Conservation (phyloP, 2,329 filamentous ascomycete species). For the Thelonectria blattea region DNA sequence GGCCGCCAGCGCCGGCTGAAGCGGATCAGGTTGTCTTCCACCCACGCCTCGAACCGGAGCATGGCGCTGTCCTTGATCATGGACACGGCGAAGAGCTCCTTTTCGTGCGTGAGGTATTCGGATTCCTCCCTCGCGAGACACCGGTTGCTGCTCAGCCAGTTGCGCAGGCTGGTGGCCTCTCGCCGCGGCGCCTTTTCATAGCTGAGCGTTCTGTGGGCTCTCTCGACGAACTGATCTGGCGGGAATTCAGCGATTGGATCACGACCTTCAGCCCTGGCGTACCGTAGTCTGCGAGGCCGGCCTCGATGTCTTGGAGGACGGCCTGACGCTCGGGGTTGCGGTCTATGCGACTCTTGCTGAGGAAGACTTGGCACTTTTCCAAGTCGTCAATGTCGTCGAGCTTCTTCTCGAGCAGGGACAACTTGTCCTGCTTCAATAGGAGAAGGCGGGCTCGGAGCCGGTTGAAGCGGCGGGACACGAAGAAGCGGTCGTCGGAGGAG, state of each 20-base stretch:
- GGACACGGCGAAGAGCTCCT: neutral
- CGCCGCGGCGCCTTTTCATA: neutral
- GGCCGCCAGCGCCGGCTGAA: neutral
- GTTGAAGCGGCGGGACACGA: constrained; percentile 38
- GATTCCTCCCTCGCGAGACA: constrained; percentile 7
- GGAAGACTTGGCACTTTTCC: constrained; percentile 21
- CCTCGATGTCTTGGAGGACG: constrained; percentile 4
- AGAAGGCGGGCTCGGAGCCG: constrained; percentile 38
- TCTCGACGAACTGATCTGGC: neutral
- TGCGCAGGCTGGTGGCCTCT: neutral
- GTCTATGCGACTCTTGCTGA: constrained; percentile 26
- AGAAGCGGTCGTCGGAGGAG: constrained; percentile 31
- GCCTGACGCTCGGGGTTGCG: constrained; percentile 10
- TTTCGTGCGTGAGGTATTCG: constrained; percentile 2
- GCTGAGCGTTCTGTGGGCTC: neutral
- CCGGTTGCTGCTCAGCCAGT: constrained; percentile 4
- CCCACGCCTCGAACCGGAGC: neutral
- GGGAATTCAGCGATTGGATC: neutral
- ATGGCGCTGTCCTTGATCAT: neutral
- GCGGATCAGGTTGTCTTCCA: neutral
- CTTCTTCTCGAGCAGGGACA: constrained; percentile 38
- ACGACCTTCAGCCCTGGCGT: neutral
- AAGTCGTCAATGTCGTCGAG: constrained; percentile 37
- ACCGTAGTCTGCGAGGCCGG: constrained; percentile 4
- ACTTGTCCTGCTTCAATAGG: constrained; percentile 41